Base-by-base conservation (phyloP, 2,329 filamentous ascomycete genomes). In the Stagonosporopsis cucurbitacearum region DNA sequence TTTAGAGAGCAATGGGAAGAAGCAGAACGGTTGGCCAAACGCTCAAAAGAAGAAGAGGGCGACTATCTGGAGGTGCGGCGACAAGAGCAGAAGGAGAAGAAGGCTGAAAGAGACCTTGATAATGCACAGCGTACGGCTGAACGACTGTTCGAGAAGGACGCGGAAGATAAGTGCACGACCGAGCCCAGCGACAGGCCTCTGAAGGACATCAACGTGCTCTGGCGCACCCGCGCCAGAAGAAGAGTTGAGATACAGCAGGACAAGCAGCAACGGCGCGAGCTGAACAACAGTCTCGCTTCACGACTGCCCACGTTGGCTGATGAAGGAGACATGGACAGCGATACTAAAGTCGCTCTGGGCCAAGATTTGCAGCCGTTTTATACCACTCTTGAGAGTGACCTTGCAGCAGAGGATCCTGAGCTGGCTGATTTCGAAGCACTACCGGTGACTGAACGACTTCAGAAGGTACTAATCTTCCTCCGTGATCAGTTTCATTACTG, bases 71-170 rank as follows among this genome's bases (percentile, higher is more conserved):
- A 74, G 25, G 59, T 69, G n/a, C 60, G 70, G 42, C 67, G 66
- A 44, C 65, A 71, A 28, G 70, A 75, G 48, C 58, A 67, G 6
- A 72, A 74, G 57, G 71, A 75, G 44, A 73, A 69, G 57, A 69
- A 72, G 47, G 50, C 84, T 3, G 91, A 96, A 74, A 84, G 83
- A 23, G 85, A 90, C 73, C 80, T 94, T 20, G 83, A 84, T 59
- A 91, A 86, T 1, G 94, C 92, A 20, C 93, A 96, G 82, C 90
- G 89, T 66, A 86, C 95, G 9, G 87, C 90, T 2, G 92, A 96
- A 79, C 79, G 86, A 48, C 83, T 98, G 76, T 87, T 90, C 57
- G 67, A 72, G 50, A 63, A 63, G 32, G 62, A 65, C 6, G 60
- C 60, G 7, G 68, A 72, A 26, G 63, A 66, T 9, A 62, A 63